These are phyloP conservation scores for Globisporangium echinulatum DNA, from an alignment of 352 stramenopile species.

Conservation along the genomic window DNA sequence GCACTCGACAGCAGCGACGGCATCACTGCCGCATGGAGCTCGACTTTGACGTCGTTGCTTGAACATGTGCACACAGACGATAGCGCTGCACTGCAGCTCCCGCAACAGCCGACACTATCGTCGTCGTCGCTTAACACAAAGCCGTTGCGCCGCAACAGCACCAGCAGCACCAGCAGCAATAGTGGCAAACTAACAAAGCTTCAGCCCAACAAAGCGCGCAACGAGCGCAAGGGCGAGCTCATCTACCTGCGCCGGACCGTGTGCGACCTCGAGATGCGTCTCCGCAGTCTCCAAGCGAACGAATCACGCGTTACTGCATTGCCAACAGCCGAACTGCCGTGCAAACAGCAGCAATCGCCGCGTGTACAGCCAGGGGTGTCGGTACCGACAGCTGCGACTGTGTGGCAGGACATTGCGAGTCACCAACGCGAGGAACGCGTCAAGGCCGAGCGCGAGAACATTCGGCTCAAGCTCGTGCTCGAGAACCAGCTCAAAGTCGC, in stretches of 20 bases:
- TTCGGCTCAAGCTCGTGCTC: constrained; percentile 38
- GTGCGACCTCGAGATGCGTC: constrained; percentile 9
- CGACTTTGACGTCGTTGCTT: not conserved
- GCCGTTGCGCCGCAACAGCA: not conserved
- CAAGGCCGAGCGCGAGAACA: constrained; percentile 52
- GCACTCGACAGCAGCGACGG: not conserved
- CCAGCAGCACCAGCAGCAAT: not conserved
- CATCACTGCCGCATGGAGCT: not conserved
- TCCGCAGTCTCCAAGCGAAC: constrained; percentile 19
- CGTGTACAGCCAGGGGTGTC: too few species aligned
- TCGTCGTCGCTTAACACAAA: not conserved
- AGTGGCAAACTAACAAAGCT: not conserved
- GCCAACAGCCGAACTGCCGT: not conserved
- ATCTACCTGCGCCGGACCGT: constrained; percentile 12
- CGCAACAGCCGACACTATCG: not conserved
- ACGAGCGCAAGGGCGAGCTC: constrained; percentile 13
- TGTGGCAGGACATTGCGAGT: constrained; percentile 15
- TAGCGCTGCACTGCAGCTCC: not conserved
- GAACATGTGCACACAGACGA: too few species aligned
- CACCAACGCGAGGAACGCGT: constrained; percentile 20
- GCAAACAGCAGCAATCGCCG: not conserved
- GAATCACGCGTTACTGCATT: not conserved
- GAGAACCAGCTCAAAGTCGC: constrained; percentile 61
- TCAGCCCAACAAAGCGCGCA: constrained; percentile 18
- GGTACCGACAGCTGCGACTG: constrained; percentile 13